A percentile compares a stretch with the other conserved stretches of the same genome.
Evolutionary conservation across 1,284 basidiomycete genomes (phyloP).

Genomic region (Malassezia vespertilionis): DNA sequence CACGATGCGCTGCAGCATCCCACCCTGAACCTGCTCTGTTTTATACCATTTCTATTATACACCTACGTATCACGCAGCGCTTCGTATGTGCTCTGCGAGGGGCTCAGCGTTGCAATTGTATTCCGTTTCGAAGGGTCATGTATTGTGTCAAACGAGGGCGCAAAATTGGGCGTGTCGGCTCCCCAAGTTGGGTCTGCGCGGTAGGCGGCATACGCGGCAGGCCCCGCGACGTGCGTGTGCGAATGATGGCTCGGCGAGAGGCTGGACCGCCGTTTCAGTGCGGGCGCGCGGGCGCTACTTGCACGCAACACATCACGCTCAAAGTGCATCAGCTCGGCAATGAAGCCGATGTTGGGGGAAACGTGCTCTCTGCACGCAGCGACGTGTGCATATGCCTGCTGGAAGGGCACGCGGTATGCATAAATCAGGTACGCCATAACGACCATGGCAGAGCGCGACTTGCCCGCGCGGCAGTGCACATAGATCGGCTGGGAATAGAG

Average conservation of each 20-base stretch:
- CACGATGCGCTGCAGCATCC: background rate
- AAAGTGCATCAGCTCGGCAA: slow-evolving; percentile 89
- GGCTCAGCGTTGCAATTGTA: no score
- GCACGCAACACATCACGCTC: slow-evolving; percentile 50
- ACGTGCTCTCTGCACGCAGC: slow-evolving; percentile 78
- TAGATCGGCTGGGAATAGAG: slow-evolving; percentile 78
- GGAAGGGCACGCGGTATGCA: slow-evolving; percentile 86
- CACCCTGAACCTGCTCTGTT: background rate
- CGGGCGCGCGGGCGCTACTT: background rate
- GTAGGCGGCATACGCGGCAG: no score
- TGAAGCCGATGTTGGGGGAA: slow-evolving; percentile 95
- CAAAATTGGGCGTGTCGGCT: no score
- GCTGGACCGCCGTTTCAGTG: background rate
- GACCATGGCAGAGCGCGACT: slow-evolving; percentile 87
- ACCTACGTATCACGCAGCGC: no score
- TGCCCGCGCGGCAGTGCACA: slow-evolving; percentile 92
- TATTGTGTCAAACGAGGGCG: no score
- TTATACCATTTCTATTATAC: no score
- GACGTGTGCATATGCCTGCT: slow-evolving; percentile 78
- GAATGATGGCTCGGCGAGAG: background rate
- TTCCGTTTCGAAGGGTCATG: no score
- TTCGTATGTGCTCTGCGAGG: no score
- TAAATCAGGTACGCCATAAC: slow-evolving; percentile 96
- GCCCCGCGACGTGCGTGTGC: no score
- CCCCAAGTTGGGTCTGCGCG: no score